Conservation (phyloP, 2,329 filamentous ascomycete genomes). For the Anthostomella pinea region DNA sequence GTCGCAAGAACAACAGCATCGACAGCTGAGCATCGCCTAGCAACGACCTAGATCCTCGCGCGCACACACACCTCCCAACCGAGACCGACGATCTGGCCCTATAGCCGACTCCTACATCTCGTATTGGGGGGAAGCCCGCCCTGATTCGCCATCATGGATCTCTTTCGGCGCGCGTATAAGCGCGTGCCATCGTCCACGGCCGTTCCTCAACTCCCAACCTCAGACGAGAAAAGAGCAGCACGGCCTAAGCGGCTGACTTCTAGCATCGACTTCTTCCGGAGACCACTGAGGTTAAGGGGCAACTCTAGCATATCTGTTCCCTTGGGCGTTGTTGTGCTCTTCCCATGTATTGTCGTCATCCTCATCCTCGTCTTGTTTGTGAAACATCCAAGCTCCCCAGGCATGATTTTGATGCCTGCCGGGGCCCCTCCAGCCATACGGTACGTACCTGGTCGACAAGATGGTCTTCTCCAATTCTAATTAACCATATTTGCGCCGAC, state of each 20-base stretch:
- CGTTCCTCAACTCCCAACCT: conserved; percentile 44
- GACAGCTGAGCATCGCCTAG: conserved; percentile 14
- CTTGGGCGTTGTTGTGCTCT: conserved; percentile 86
- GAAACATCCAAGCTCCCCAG: conserved; percentile 79
- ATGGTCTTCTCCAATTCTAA: background rate
- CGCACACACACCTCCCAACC: conserved; percentile 4
- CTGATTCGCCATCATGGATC: conserved; percentile 46
- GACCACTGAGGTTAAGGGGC: conserved; percentile 82
- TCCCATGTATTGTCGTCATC: conserved; percentile 86
- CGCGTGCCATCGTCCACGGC: conserved; percentile 43
- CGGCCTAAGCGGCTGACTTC: conserved; percentile 39
- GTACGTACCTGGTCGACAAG: conserved; percentile 48
- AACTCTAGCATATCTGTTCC: conserved; percentile 93
- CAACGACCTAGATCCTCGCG: conserved; percentile 2
- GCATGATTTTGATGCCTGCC: conserved; percentile 80
- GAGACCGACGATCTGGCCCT: too few species aligned
- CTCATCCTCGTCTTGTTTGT: conserved; percentile 88
- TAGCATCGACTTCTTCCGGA: conserved; percentile 75
- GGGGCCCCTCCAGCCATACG: conserved; percentile 86
- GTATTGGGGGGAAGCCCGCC: conserved; percentile 8
- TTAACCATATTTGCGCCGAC: conserved; percentile 17
- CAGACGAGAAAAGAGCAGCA: conserved; percentile 48
- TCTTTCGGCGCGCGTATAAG: conserved; percentile 54
- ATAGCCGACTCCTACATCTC: background rate
- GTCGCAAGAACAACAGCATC: conserved; percentile 6